Evolutionary conservation across 495 filamentous ascomycete genomes (phyloP).

Genomic region (Letharia columbiana): DNA sequence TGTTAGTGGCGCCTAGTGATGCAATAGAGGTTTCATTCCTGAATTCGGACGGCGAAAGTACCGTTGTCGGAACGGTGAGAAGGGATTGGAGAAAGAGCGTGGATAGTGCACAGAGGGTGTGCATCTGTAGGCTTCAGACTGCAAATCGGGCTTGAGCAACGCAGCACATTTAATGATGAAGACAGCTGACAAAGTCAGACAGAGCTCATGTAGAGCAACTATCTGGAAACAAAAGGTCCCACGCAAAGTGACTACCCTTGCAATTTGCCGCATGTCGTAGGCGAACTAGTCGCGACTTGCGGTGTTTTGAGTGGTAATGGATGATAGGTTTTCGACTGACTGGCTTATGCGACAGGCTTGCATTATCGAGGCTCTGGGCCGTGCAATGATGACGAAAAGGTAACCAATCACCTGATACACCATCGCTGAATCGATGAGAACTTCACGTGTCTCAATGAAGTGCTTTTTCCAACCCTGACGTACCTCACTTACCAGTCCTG

Average conservation of each 20-base stretch:
- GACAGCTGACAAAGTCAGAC: background rate
- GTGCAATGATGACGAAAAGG: background rate
- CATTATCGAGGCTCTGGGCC: background rate
- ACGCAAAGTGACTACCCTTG: background rate
- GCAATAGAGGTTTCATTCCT: background rate
- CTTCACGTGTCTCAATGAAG: background rate
- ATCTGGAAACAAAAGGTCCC: background rate
- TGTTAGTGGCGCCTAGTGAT: background rate
- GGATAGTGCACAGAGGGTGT: background rate
- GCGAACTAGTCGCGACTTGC: background rate
- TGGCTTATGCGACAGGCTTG: background rate
- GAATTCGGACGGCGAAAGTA: background rate
- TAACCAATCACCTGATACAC: background rate
- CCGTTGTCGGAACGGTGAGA: background rate
- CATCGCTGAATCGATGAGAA: background rate
- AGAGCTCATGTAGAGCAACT: background rate
- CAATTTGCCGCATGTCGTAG: background rate
- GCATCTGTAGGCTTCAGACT: background rate
- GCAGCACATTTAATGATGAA: background rate
- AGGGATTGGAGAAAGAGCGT: background rate
- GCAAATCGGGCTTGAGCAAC: background rate
- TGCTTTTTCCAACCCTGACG: background rate
- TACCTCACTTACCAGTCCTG: background rate
- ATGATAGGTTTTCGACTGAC: background rate
- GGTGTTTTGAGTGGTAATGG: background rate